These are phyloP conservation scores for Geranomyces michiganensis DNA, from an alignment of 192 early-diverging fungal species.

Conservation along the genomic window DNA sequence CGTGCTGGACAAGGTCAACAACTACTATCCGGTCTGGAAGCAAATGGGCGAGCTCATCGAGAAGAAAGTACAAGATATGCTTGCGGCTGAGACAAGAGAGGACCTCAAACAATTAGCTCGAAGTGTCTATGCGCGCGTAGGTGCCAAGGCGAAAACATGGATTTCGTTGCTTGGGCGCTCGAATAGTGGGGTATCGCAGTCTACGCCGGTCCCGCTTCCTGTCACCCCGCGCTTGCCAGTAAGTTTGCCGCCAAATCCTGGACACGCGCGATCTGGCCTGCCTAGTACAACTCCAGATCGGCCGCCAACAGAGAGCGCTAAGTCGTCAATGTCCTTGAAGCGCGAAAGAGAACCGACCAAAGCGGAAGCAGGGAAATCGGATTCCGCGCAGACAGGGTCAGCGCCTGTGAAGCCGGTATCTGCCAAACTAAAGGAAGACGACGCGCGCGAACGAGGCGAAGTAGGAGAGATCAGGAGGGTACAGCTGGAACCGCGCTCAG, in stretches of 20 bases:
- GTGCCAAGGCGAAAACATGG: conserved; percentile 6
- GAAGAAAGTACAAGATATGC: conserved; percentile 47
- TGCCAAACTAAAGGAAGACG: background rate
- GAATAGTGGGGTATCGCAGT: background rate
- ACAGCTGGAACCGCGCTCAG: conserved; percentile 6
- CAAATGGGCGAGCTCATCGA: conserved; percentile 60
- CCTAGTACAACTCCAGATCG: too few species aligned
- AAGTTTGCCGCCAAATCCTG: background rate
- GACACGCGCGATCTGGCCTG: too few species aligned
- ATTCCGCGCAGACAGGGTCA: too few species aligned
- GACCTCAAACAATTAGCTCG: conserved; percentile 75
- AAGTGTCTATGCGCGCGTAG: conserved; percentile 6
- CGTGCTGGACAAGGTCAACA: conserved; percentile 64
- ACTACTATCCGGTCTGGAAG: conserved; percentile 64
- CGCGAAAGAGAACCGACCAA: too few species aligned
- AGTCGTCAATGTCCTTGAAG: too few species aligned
- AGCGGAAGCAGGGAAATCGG: too few species aligned
- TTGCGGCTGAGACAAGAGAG: conserved; percentile 59
- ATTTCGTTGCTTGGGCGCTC: background rate
- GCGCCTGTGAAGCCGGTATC: too few species aligned
- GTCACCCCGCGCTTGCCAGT: background rate
- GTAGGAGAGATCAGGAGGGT: conserved; percentile 6
- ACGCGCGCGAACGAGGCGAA: conserved; percentile 3
- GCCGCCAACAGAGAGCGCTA: too few species aligned
- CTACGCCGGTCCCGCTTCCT: too few species aligned